phyloP scores from a whole-genome alignment of 768 basidiomycete genomes.

The Suillus discolor region DNA sequence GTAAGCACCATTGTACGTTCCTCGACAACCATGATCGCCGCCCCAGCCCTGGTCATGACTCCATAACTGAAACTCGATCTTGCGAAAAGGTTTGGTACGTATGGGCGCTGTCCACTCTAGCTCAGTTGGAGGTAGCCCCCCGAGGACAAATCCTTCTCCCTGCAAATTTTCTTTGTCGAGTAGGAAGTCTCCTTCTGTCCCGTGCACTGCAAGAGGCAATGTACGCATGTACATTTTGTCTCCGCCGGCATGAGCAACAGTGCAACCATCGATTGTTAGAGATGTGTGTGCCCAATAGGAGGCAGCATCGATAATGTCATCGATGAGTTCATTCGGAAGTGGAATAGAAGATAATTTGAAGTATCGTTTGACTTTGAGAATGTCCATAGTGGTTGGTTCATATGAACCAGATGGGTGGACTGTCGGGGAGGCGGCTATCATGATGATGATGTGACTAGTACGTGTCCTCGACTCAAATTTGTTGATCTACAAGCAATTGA shows the following conservation, averaged over 20 bases:
- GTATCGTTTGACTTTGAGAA: slow-evolving; percentile 9
- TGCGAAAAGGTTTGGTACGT: not conserved
- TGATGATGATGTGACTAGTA: not conserved
- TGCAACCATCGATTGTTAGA: not conserved
- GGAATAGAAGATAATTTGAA: not conserved
- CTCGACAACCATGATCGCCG: not conserved
- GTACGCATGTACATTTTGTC: slow-evolving; percentile 12
- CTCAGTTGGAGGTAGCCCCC: not conserved
- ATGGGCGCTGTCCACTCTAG: not conserved
- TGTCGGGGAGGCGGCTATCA: not conserved
- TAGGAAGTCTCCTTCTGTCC: slow-evolving; percentile 8
- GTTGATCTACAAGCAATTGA: not conserved
- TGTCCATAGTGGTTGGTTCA: slow-evolving; percentile 5
- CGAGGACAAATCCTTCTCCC: not conserved
- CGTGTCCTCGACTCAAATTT: not conserved
- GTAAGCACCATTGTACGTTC: slow-evolving; percentile 1
- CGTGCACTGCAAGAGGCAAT: slow-evolving; percentile 7
- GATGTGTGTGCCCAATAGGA: slow-evolving; percentile 20
- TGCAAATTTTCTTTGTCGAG: not conserved
- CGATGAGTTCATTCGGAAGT: slow-evolving; percentile 4
- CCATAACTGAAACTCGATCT: slow-evolving; percentile 12
- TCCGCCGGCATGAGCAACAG: not conserved
- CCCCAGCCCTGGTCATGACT: slow-evolving; percentile 9
- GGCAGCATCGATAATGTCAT: slow-evolving; percentile 30
- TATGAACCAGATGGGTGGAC: not conserved